Percentiles rank a stretch among this genome's conserved stretches.
These are phyloP conservation scores for Pascua sp. DNA, from an alignment of 1,284 basidiomycete species.

Conservation along the genomic window DNA sequence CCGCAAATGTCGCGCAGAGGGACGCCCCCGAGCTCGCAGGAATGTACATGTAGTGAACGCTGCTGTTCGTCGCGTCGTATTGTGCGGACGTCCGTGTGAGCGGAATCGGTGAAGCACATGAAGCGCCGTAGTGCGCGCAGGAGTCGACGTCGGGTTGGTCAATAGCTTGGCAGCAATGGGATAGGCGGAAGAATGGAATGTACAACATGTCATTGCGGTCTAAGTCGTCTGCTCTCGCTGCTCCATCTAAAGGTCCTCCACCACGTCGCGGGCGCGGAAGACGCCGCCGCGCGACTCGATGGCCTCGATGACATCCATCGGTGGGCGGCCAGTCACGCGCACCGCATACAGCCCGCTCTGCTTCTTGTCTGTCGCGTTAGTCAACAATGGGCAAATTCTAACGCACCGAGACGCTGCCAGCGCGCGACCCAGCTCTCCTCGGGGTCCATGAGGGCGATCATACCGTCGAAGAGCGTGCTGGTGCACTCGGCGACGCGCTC, in stretches of 20 bases:
- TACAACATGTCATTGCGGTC: neutral
- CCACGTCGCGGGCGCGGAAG: constrained; percentile 41
- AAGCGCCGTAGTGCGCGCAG: neutral
- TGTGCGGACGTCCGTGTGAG: no score
- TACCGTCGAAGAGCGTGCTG: constrained; percentile 89
- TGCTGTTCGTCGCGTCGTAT: no score
- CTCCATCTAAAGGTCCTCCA: constrained; percentile 30
- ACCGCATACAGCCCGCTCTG: constrained; percentile 83
- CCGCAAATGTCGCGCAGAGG: constrained; percentile 6
- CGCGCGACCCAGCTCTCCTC: constrained; percentile 91
- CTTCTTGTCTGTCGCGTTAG: constrained; percentile 64
- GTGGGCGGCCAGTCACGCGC: constrained; percentile 78
- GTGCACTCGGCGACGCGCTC: constrained; percentile 86
- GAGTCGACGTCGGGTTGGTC: neutral
- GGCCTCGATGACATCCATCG: constrained; percentile 72
- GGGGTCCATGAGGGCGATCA: constrained; percentile 83
- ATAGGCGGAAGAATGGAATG: neutral
- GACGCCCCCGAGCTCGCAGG: constrained; percentile 14
- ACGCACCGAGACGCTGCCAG: constrained; percentile 79
- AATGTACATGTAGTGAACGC: constrained; percentile 33
- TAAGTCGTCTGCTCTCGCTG: neutral
- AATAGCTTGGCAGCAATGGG: neutral
- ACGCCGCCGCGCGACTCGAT: constrained; percentile 41
- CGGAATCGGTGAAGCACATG: neutral
- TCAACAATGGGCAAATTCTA: neutral